Percentiles rank a stretch among this genome's conserved stretches.
Conservation (phyloP, 768 basidiomycete genomes). For the Amanita pseudoporphyria region DNA sequence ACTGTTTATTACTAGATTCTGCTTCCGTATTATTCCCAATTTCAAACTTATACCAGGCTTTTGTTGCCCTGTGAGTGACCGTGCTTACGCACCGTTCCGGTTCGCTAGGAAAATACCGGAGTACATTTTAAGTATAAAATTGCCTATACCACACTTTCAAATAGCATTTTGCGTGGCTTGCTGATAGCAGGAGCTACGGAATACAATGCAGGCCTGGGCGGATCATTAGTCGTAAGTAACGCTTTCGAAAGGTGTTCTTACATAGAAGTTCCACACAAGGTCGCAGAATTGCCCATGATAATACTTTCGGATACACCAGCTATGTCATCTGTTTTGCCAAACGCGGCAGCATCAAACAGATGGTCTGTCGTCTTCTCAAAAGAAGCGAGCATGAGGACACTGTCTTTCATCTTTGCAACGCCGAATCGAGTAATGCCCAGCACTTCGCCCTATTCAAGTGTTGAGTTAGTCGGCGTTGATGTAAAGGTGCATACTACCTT, state of each 20-base stretch:
- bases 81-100: too few relatives aligned
- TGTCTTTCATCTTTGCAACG: constrained; percentile 99
- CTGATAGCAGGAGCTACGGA: constrained; percentile 33
- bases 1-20: not conserved
- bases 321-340: constrained; percentile 90
- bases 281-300: constrained; percentile 97
- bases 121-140: not conserved
- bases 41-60: not conserved
- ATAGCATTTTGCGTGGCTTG: constrained; percentile 41
- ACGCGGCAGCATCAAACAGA: constrained; percentile 94
- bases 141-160: constrained; percentile 25
- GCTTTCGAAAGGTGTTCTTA: constrained; percentile 24
- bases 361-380: constrained; percentile 99
- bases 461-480: not conserved
- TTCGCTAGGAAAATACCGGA: too few relatives aligned
- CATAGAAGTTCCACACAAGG: constrained; percentile 93
- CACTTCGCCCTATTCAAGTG: constrained; percentile 70
- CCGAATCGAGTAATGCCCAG: constrained; percentile 98
- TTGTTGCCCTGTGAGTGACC: too few relatives aligned
- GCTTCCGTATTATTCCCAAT: not conserved
- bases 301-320: constrained; percentile 98
- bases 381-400: constrained; percentile 96
- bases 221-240: not conserved
- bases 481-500: constrained; percentile 46
- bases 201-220: constrained; percentile 39